Evolutionary conservation across 1,284 basidiomycete species (phyloP), one percentile per base, ranked within the genome.

Genomic region (Trichosporon sp.): DNA sequence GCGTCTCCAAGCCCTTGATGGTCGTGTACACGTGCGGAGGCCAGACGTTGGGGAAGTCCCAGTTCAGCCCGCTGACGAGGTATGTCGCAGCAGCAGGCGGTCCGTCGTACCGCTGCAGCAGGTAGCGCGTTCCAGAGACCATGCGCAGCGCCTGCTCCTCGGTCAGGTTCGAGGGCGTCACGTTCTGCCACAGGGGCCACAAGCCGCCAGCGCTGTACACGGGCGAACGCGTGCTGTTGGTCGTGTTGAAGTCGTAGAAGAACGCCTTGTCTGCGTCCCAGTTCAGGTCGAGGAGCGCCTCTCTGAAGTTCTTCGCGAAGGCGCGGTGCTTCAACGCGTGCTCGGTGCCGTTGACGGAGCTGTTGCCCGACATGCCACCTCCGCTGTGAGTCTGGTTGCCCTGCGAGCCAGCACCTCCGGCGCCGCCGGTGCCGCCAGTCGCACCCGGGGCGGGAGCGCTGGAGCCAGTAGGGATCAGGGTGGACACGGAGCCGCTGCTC

Each of bases 151-250:
- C 91, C 11, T 70, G 70, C 0, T 75, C 76, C 62, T 81, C 77
- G 70, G 86, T 87, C 10, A 95, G 73, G 69, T 90, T 88, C 16
- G 84, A 74, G 0, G 93, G 93, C 58, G 92, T 83, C 72, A 96
- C 92, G 25, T 87, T 89, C 61, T 85, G 88, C 94, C 94, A 95
- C 57, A 89, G 82, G 0, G 94, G 91, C 78, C 91, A 95, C 78
- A 90, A 91, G 1, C 87, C 87, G 2, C 90, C 91, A 0, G 82
- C 83, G 14, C 85, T 86, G 80, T 88, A 93, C 56, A 91, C 75
- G 23, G 74, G 75, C 65, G 86, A 88, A 62, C 88, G 86, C 9
- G 84, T 74, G 65, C 87, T 86, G 3, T 86, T 84, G 3, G 85
- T 87, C 54, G 87, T 78, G 78, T 91, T 91, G 69, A 74, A 76